Base-by-base conservation (phyloP, 257 asterid genomes). In the Handroanthus guayacan region DNA sequence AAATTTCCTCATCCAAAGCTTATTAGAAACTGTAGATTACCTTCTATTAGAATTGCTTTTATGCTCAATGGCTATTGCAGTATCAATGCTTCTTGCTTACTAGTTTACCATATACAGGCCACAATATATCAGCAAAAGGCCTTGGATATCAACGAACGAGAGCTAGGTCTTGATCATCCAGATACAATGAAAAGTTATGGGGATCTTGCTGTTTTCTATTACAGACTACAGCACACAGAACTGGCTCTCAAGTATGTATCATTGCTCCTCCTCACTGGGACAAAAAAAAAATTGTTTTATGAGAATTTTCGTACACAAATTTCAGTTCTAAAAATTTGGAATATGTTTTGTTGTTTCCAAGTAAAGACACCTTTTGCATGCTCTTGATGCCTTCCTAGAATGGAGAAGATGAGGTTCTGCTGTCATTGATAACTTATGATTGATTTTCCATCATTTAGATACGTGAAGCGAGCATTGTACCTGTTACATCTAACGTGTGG, bases 151-250 rank as follows among this genome's bases (percentile, higher is more conserved):
- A 93, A 93, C 79, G 98, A 93, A 72, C 86, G 94, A 75, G 97
- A 93, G 80, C 81, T 93, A 69, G 98, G 98, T 62, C 96, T 93
- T 79, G 98, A 93, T 84, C 98, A 93, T 85, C 97, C 97, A 52
- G 97, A 92, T 84, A 92, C 97, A 75, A 92, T 92, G 97, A 92
- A 92, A 81, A 91, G 98, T 81, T 93, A 93, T 69, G 98, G 98
- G 74, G 98, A 93, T 82, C 98, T 93, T 81, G 98, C 98, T 78
- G 98, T 93, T 68, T 93, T 93, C 84, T 91, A 93, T 83, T 93
- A 93, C 90, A 89, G 98, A 77, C 93, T 93, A 77, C 98, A 93
- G 55, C 98, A 93, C 84, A 93, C 97, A 11, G 97, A 93, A 80
- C 82, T 93, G 81, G 98, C 98, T 74, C 98, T 93, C 81, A 93